phyloP scores from a whole-genome alignment of 2,329 filamentous ascomycete species.

The Ascochyta rabiei region DNA sequence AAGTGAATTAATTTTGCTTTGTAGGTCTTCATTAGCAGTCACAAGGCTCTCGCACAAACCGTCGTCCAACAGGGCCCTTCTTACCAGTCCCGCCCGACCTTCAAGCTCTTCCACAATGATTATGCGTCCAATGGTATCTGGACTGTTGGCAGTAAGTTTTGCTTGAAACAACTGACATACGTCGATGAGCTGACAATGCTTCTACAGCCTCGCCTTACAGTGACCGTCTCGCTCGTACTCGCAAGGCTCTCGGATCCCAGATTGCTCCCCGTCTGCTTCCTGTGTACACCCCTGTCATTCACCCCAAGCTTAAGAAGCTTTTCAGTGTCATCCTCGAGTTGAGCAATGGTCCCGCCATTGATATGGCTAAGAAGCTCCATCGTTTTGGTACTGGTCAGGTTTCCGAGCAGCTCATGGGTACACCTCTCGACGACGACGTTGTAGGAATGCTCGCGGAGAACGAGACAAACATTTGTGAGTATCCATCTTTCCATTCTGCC shows the following conservation, averaged over 20 bases:
- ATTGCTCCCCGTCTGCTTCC: conserved; percentile 21
- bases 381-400: conserved; percentile 22
- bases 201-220: conserved; percentile 15
- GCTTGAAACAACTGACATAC: too few relatives aligned
- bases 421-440: conserved; percentile 17
- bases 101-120: conserved; percentile 3
- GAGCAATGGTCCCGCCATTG: conserved; percentile 19
- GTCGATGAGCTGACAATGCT: neutral
- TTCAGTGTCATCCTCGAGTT: conserved; percentile 18
- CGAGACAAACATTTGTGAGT: conserved; percentile 24
- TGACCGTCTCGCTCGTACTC: conserved; percentile 21
- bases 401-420: conserved; percentile 22
- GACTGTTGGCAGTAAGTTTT: neutral
- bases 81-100: neutral
- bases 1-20: too few relatives aligned
- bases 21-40: neutral
- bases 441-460: conserved; percentile 23
- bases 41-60: neutral
- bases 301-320: conserved; percentile 23
- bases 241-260: conserved; percentile 20
- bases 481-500: neutral
- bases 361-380: conserved; percentile 22
- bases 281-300: conserved; percentile 22
- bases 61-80: neutral
- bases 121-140: neutral